A percentile compares a stretch with the other conserved stretches of the same genome.
These are phyloP conservation scores for Trichosporon ovoides DNA, from an alignment of 1,284 basidiomycete genomes.

Conservation along the genomic window DNA sequence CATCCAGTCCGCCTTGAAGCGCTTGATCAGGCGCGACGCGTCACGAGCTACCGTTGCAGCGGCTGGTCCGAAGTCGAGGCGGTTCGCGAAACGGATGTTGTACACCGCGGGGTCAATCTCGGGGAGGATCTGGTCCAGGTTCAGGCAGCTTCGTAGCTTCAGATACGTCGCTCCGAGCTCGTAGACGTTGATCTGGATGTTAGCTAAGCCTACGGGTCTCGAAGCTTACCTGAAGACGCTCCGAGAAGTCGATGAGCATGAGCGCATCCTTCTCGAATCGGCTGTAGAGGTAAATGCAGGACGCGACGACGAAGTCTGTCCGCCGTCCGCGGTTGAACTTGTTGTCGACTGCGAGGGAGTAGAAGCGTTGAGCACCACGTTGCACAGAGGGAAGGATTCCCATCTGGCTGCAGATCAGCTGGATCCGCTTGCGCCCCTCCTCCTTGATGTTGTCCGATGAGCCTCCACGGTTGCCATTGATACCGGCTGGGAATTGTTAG, in stretches of 20 bases:
- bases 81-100: slow-evolving; percentile 91
- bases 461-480: slow-evolving; percentile 25
- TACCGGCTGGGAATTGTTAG: slow-evolving; percentile 26
- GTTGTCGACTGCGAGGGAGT: slow-evolving; percentile 88
- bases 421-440: slow-evolving; percentile 65
- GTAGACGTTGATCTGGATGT: slow-evolving; percentile 85
- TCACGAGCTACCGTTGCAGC: slow-evolving; percentile 88
- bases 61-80: slow-evolving; percentile 94
- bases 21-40: slow-evolving; percentile 85
- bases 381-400: slow-evolving; percentile 73
- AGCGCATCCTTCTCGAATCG: slow-evolving; percentile 78
- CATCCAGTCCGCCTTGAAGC: slow-evolving; percentile 98
- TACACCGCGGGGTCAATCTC: slow-evolving; percentile 91
- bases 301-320: slow-evolving; percentile 86
- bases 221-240: slow-evolving; percentile 68
- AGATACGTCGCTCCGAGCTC: slow-evolving; percentile 94
- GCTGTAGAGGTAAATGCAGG: slow-evolving; percentile 92
- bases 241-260: slow-evolving; percentile 98
- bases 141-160: slow-evolving; percentile 83
- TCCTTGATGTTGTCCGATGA: slow-evolving; percentile 37
- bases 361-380: slow-evolving; percentile 77
- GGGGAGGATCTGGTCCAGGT: slow-evolving; percentile 62
- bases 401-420: slow-evolving; percentile 70
- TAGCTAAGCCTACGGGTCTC: background rate
- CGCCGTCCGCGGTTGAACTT: slow-evolving; percentile 90